Conservation (phyloP, 2,329 filamentous ascomycete species). For the Ambrosiella cleistominuta region DNA sequence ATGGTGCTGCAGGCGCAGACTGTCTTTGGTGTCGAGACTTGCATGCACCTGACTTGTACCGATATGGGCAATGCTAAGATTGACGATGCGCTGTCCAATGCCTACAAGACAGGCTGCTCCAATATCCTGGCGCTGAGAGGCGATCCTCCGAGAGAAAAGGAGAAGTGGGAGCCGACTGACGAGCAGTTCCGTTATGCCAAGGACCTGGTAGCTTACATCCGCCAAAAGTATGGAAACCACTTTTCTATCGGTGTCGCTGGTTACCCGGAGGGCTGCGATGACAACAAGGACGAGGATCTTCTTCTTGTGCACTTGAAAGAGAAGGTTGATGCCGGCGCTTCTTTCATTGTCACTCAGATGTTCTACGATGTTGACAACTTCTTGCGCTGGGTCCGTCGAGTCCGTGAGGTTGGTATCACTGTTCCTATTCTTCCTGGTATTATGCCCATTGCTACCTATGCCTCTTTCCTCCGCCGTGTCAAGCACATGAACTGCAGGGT, state of each 20-base stretch:
- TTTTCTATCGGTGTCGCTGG: slow-evolving; percentile 97
- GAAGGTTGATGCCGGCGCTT: slow-evolving; percentile 85
- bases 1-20: slow-evolving; percentile 95
- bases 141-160: slow-evolving; percentile 82
- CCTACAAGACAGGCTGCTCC: slow-evolving; percentile 88
- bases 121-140: slow-evolving; percentile 91
- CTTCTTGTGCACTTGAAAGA: slow-evolving; percentile 89
- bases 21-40: slow-evolving; percentile 90
- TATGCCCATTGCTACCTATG: slow-evolving; percentile 83
- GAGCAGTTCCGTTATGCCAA: slow-evolving; percentile 82
- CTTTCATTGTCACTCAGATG: slow-evolving; percentile 97
- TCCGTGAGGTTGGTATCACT: slow-evolving; percentile 66
- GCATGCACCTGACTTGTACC: slow-evolving; percentile 97
- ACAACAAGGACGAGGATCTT: slow-evolving; percentile 70
- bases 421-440: slow-evolving; percentile 74
- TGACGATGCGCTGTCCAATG: slow-evolving; percentile 69
- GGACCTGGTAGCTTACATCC: slow-evolving; percentile 75
- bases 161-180: slow-evolving; percentile 79
- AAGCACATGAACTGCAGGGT: slow-evolving; percentile 82
- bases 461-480: slow-evolving; percentile 74
- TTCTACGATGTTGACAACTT: slow-evolving; percentile 98
- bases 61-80: slow-evolving; percentile 92
- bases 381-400: slow-evolving; percentile 72
- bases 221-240: slow-evolving; percentile 49
- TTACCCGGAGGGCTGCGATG: slow-evolving; percentile 89